Percentiles rank a stretch among this genome's conserved stretches.
Evolutionary conservation across 352 stramenopile species (phyloP).

Genomic region (Globisporangium alternatum): DNA sequence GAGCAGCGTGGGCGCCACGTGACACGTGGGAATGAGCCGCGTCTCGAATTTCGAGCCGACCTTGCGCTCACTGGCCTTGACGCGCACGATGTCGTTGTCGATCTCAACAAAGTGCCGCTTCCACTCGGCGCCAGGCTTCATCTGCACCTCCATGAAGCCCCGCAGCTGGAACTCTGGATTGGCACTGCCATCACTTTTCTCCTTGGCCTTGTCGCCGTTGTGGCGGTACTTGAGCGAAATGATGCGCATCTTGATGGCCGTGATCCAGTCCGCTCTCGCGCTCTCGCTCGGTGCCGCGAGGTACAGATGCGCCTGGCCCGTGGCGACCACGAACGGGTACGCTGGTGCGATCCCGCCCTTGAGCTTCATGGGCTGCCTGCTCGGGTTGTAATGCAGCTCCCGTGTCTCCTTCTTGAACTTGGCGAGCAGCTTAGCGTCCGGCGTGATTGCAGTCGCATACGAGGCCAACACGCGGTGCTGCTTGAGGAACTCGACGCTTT

Average conservation of each 20-base stretch:
- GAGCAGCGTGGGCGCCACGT: constrained; percentile 33
- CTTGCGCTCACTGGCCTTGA: constrained; percentile 59
- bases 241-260: constrained; percentile 62
- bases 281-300: constrained; percentile 42
- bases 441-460: constrained; percentile 37
- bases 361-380: constrained; percentile 1
- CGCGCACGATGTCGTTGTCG: constrained; percentile 59
- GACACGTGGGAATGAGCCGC: constrained; percentile 46
- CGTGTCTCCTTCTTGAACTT: constrained; percentile 30
- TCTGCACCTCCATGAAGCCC: constrained; percentile 58
- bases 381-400: constrained; percentile 21
- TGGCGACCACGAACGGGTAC: constrained; percentile 64
- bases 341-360: constrained; percentile 18
- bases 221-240: constrained; percentile 63
- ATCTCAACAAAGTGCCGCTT: constrained; percentile 62
- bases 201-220: constrained; percentile 25
- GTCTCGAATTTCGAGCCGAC: constrained; percentile 55
- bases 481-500: constrained; percentile 51
- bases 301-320: constrained; percentile 47
- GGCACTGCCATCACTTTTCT: neutral
- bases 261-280: constrained; percentile 55
- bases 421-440: constrained; percentile 30
- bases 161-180: constrained; percentile 30
- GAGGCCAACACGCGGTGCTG: constrained; percentile 32
- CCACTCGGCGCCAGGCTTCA: constrained; percentile 42